Evolutionary conservation across 257 asterid genomes (phyloP), one percentile per base, ranked within the genome.

Genomic region (Salvia miltiorrhiza): DNA sequence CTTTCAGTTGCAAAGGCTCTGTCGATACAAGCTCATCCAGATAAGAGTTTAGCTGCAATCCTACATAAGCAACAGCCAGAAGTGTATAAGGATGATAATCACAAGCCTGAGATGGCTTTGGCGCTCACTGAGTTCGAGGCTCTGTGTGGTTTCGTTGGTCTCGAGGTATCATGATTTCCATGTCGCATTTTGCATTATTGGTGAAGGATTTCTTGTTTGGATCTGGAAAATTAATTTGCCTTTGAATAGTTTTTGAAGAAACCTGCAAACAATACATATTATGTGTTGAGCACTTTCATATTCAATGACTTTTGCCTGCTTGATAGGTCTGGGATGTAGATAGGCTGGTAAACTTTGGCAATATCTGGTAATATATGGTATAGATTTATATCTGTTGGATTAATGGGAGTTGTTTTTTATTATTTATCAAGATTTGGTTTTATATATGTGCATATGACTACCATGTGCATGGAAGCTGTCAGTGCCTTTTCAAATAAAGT

Each of bases 71-170:
- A 76, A 66, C 86, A 81, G 64, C 98, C 98, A 4, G 82, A 67
- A 23, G 71, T 81, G 48, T 94, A 87, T 43, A 94, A 89, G 82
- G 99, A 94, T 71, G 97, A 72, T 21, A 94, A 94, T 82, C 99
- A 94, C 84, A 94, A 94, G 82, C 99, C 98, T 26, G 99, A 94
- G 89, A 94, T 91, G 96, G 97, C 98, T 58, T 82, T 94, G 85
- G 98, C 99, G 0, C 63, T 91, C 33, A 91, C 97, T 0, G 78
- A 85, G 32, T 94, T 90, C 48, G 96, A 88, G 88, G 93, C 98
- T 48, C 73, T 94, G 54, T 94, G 98, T 37, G 95, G 98, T 7
- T 94, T 94, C 73, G 78, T 85, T 67, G 79, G 86, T 78, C 77
- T 82, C 40, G 88, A 86, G 97, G 97, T 93, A 87, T 43, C 44